Conservation (phyloP, 2,329 filamentous ascomycete genomes). For the Penicillium sp. region DNA sequence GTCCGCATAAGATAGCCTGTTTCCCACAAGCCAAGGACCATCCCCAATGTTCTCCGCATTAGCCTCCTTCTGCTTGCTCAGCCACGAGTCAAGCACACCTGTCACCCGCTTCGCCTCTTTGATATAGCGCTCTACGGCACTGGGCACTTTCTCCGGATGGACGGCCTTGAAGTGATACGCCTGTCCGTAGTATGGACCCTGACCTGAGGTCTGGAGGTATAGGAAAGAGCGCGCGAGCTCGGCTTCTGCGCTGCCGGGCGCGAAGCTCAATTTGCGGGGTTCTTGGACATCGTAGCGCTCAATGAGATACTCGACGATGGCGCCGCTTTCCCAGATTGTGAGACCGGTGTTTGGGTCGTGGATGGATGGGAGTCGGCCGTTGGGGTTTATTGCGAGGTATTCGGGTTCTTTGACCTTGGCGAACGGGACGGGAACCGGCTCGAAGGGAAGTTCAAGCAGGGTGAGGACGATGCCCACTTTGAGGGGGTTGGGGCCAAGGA, state of each 20-base stretch:
- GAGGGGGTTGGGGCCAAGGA: slow-evolving; percentile 27
- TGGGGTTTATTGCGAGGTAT: slow-evolving; percentile 31
- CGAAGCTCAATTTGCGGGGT: slow-evolving; percentile 35
- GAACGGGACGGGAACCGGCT: slow-evolving; percentile 19
- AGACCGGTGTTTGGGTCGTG: slow-evolving; percentile 38
- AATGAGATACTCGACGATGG: slow-evolving; percentile 45
- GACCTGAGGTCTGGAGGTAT: slow-evolving; percentile 45
- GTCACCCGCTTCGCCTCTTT: slow-evolving; percentile 44
- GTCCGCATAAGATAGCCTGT: slow-evolving; percentile 44
- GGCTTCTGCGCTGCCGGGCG: slow-evolving; percentile 31
- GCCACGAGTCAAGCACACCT: slow-evolving; percentile 42
- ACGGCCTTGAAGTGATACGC: slow-evolving; percentile 42
- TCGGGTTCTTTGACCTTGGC: slow-evolving; percentile 30
- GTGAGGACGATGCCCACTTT: slow-evolving; percentile 29
- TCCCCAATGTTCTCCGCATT: neutral
- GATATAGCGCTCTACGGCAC: slow-evolving; percentile 43
- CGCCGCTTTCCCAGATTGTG: slow-evolving; percentile 46
- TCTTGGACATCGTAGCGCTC: slow-evolving; percentile 45
- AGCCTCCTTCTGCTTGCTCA: slow-evolving; percentile 27
- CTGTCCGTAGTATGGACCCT: slow-evolving; percentile 51
- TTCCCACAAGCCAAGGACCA: slow-evolving; percentile 40
- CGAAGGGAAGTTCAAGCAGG: slow-evolving; percentile 33
- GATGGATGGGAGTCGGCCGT: slow-evolving; percentile 36
- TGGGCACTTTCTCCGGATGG: slow-evolving; percentile 41
- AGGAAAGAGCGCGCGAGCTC: slow-evolving; percentile 46